phyloP scores from a whole-genome alignment of 345 rosid species.

The Odontarrhena argentea region DNA sequence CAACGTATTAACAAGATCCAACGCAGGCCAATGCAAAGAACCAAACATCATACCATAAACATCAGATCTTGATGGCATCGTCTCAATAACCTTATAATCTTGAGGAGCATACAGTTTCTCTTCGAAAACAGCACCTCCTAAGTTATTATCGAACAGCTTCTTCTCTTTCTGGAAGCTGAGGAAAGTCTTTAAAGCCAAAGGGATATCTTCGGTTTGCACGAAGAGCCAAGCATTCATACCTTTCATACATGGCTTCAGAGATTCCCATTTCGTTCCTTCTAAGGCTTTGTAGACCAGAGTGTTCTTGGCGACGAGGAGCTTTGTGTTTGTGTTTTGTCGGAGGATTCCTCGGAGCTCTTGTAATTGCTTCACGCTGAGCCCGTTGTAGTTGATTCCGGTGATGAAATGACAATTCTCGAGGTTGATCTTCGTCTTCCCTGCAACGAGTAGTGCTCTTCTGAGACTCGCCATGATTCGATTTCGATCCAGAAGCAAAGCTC shows the following conservation, averaged over 20 bases:
- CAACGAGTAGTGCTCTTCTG: slow-evolving; percentile 41
- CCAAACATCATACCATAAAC: slow-evolving; percentile 72
- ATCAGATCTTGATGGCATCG: slow-evolving; percentile 78
- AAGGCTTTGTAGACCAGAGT: slow-evolving; percentile 79
- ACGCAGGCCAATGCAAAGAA: slow-evolving; percentile 70
- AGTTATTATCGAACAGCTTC: slow-evolving; percentile 70
- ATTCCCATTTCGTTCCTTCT: slow-evolving; percentile 85
- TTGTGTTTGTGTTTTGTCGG: slow-evolving; percentile 60
- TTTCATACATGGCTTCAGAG: slow-evolving; percentile 85
- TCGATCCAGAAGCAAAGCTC: slow-evolving; percentile 25
- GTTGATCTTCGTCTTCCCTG: slow-evolving; percentile 53
- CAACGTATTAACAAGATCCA: slow-evolving; percentile 71
- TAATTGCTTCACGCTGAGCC: slow-evolving; percentile 78
- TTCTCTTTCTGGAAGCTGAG: slow-evolving; percentile 71
- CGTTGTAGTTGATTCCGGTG: slow-evolving; percentile 76
- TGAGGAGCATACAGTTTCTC: slow-evolving; percentile 79
- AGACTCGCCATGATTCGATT: slow-evolving; percentile 35
- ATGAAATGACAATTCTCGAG: slow-evolving; percentile 78
- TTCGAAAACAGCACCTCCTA: slow-evolving; percentile 86
- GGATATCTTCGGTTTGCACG: slow-evolving; percentile 87
- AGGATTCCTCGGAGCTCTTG: slow-evolving; percentile 70
- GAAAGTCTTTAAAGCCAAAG: slow-evolving; percentile 73
- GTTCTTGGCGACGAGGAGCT: slow-evolving; percentile 82
- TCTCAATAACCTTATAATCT: slow-evolving; percentile 71
- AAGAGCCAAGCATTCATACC: slow-evolving; percentile 98